These are phyloP conservation scores for Syzygium grande DNA, from an alignment of 345 rosid species.

Conservation along the genomic window DNA sequence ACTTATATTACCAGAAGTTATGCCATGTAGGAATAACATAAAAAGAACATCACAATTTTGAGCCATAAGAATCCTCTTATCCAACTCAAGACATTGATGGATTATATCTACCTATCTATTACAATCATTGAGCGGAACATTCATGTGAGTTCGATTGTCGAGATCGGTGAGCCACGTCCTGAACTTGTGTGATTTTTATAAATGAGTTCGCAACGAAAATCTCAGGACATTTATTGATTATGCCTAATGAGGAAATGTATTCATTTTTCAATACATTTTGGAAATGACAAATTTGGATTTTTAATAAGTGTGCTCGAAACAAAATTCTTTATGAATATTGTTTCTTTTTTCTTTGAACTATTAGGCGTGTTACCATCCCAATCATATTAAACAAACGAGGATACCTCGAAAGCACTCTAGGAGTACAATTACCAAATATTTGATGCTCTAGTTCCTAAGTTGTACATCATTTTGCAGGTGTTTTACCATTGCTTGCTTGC, in stretches of 20 bases:
- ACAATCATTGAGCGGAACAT: too few species aligned
- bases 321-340: neutral
- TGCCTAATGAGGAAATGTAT: neutral
- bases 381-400: neutral
- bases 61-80: neutral
- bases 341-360: neutral
- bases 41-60: accelerated
- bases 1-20: neutral
- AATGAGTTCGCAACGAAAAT: neutral
- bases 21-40: neutral
- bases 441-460: accelerated
- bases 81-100: too few species aligned
- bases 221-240: neutral
- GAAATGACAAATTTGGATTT: accelerated
- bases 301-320: accelerated
- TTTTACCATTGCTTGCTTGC: too few species aligned
- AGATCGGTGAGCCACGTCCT: too few species aligned
- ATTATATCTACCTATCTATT: too few species aligned
- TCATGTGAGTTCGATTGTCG: too few species aligned
- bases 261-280: neutral
- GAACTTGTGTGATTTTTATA: neutral
- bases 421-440: neutral
- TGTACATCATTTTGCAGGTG: too few species aligned
- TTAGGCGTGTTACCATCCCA: neutral
- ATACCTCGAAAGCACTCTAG: neutral